phyloP scores from a whole-genome alignment of 2,329 filamentous ascomycete species.

The Zymoseptoria crescenta region DNA sequence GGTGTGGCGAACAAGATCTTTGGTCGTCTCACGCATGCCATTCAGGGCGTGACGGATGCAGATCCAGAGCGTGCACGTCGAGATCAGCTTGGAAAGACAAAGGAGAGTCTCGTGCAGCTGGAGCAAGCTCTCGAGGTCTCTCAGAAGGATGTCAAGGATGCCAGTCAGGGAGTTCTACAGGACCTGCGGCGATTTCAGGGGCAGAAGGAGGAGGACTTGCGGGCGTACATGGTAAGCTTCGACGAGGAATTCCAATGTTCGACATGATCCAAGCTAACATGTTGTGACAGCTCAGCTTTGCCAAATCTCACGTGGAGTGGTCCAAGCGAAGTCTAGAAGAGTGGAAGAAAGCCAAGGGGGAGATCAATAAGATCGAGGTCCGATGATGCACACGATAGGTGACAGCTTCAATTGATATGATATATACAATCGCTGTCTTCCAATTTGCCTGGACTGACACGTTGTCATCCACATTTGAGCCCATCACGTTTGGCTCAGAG shows the following conservation, averaged over 20 bases:
- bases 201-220: constrained; percentile 92
- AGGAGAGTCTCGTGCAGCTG: constrained; percentile 75
- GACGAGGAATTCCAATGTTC: not conserved
- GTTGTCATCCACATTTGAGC: not conserved
- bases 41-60: constrained; percentile 91
- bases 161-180: constrained; percentile 76
- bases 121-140: constrained; percentile 86
- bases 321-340: constrained; percentile 83
- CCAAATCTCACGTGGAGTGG: constrained; percentile 89
- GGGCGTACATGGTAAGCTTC: constrained; percentile 81
- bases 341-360: constrained; percentile 82
- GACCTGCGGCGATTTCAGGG: constrained; percentile 88
- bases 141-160: constrained; percentile 87
- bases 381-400: constrained; percentile 2
- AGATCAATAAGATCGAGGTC: constrained; percentile 76
- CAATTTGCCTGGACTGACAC: not conserved
- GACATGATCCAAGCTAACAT: constrained; percentile 2
- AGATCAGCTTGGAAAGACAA: constrained; percentile 92
- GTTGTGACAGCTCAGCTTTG: constrained; percentile 69
- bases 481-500: not conserved
- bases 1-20: constrained; percentile 92
- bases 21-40: constrained; percentile 86
- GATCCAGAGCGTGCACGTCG: constrained; percentile 88
- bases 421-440: not conserved
- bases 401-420: not conserved